Evolutionary conservation across 768 basidiomycete species (phyloP).

Genomic region (Auricularia heimuer): DNA sequence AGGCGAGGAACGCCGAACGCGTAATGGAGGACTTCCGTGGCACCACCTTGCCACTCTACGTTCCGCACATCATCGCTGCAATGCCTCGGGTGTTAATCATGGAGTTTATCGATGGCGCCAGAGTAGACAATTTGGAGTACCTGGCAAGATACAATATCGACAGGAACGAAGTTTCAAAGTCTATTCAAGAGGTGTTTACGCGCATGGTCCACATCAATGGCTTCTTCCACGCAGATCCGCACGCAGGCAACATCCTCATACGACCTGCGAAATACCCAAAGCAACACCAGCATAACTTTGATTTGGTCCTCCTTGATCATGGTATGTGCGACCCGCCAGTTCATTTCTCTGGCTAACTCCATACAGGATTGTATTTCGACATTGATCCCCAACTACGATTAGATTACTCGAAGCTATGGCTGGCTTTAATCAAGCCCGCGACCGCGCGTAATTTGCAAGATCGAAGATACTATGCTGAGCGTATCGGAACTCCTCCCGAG

Average conservation of each 20-base stretch:
- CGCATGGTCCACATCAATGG: conserved; percentile 96
- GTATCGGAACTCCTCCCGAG: conserved; percentile 83
- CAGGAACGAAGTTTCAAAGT: conserved; percentile 85
- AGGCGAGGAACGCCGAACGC: conserved; percentile 76
- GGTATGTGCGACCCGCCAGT: conserved; percentile 25
- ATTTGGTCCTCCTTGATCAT: conserved; percentile 90
- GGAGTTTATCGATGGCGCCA: conserved; percentile 87
- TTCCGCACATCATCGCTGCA: conserved; percentile 67
- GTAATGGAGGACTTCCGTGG: conserved; percentile 60
- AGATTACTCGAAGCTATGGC: conserved; percentile 83
- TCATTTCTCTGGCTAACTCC: not conserved
- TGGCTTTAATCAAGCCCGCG: conserved; percentile 71
- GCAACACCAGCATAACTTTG: conserved; percentile 85
- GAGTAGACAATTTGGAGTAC: conserved; percentile 82
- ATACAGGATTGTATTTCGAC: conserved; percentile 65
- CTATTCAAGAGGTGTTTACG: conserved; percentile 82
- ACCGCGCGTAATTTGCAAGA: conserved; percentile 55
- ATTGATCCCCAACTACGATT: conserved; percentile 69
- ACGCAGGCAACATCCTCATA: conserved; percentile 90
- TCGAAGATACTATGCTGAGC: conserved; percentile 75
- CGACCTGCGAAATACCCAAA: conserved; percentile 55
- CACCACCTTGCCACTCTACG: conserved; percentile 64
- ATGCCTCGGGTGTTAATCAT: conserved; percentile 82
- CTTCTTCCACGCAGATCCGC: conserved; percentile 61
- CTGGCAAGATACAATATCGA: conserved; percentile 77